phyloP scores from a whole-genome alignment of 345 rosid species.

The Boechera stricta region DNA sequence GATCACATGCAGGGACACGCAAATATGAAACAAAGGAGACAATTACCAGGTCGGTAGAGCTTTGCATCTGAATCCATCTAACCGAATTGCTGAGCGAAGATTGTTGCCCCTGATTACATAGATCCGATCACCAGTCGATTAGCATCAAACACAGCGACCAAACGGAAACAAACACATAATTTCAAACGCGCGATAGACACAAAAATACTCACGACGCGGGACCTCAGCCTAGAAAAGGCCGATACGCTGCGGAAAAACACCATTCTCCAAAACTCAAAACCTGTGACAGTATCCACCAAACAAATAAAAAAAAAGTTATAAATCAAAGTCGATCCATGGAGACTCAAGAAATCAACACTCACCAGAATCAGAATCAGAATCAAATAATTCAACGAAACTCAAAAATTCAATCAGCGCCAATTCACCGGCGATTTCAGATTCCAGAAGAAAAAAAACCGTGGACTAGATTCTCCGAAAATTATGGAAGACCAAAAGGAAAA shows the following conservation, averaged over 20 bases:
- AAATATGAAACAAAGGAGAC: neutral
- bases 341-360: conserved; percentile 22
- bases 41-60: conserved; percentile 68
- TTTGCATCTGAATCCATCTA: conserved; percentile 92
- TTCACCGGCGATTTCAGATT: conserved; percentile 24
- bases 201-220: conserved; percentile 61
- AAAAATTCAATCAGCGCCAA: conserved; percentile 23
- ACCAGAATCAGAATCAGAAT: neutral
- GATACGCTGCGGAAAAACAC: conserved; percentile 68
- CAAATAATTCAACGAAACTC: neutral
- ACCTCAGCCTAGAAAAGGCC: conserved; percentile 68
- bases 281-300: conserved; percentile 39
- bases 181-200: neutral
- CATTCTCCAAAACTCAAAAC: conserved; percentile 50
- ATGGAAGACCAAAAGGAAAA: neutral
- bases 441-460: neutral
- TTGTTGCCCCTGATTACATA: conserved; percentile 59
- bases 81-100: conserved; percentile 65
- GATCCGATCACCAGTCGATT: conserved; percentile 30
- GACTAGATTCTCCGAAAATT: conserved; percentile 24
- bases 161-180: neutral
- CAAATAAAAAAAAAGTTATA: neutral
- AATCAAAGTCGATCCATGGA: conserved; percentile 21
- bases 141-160: neutral
- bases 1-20: neutral